Evolutionary conservation across 495 filamentous ascomycete genomes (phyloP).

Genomic region (Penicillium macrosclerotiorum): DNA sequence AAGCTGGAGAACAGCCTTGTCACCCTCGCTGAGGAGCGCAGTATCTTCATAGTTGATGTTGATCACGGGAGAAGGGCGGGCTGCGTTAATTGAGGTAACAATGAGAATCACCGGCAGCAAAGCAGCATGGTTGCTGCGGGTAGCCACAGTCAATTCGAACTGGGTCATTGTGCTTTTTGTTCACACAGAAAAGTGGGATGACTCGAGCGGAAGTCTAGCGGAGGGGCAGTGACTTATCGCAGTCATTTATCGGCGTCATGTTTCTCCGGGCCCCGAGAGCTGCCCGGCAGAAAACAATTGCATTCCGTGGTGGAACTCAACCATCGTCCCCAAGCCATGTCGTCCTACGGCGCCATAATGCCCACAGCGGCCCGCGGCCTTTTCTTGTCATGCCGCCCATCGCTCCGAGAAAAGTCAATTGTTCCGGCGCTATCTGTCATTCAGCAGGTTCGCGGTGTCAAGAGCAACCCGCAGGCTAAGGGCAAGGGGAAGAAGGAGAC

Average conservation of each 20-base stretch:
- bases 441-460: slow-evolving; percentile 41
- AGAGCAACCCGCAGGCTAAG: slow-evolving; percentile 31
- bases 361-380: slow-evolving; percentile 39
- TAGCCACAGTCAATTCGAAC: slow-evolving; percentile 55
- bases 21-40: slow-evolving; percentile 39
- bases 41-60: slow-evolving; percentile 48
- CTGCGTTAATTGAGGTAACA: slow-evolving; percentile 50
- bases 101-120: slow-evolving; percentile 49
- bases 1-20: slow-evolving; percentile 45
- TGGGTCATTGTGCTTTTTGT: slow-evolving; percentile 29
- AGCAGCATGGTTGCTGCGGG: slow-evolving; percentile 56
- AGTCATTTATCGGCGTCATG: slow-evolving; percentile 24
- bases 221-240: slow-evolving; percentile 24
- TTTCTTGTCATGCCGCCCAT: slow-evolving; percentile 35
- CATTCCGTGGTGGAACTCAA: slow-evolving; percentile 13
- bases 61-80: slow-evolving; percentile 42
- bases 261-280: slow-evolving; percentile 35
- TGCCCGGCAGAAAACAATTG: slow-evolving; percentile 42
- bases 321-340: slow-evolving; percentile 30
- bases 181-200: slow-evolving; percentile 7
- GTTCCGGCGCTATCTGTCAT: slow-evolving; percentile 31
- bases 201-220: slow-evolving; percentile 12
- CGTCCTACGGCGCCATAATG: slow-evolving; percentile 38
- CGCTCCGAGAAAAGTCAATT: slow-evolving; percentile 33
- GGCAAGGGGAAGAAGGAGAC: slow-evolving; percentile 47